Conservation (phyloP, 257 asterid genomes). For the Ballota nigra region DNA sequence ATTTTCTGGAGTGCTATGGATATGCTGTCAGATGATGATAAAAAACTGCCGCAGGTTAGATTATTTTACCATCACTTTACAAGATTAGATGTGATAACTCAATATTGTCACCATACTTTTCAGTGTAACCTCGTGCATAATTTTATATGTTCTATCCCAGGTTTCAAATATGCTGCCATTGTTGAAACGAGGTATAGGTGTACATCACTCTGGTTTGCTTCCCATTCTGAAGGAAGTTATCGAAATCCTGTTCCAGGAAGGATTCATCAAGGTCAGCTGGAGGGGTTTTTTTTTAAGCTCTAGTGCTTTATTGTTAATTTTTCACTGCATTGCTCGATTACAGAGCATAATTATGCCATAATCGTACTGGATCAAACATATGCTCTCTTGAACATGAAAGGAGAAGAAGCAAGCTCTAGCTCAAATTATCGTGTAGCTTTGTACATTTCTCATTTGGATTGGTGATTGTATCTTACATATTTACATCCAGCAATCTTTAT, state of each 20-base stretch:
- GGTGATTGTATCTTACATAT: slow-evolving; percentile 4
- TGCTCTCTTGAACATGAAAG: background rate
- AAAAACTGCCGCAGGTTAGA: slow-evolving; percentile 87
- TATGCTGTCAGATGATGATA: slow-evolving; percentile 97
- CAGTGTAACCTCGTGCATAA: background rate
- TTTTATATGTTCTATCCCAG: slow-evolving; percentile 33
- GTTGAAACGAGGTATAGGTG: slow-evolving; percentile 95
- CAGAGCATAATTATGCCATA: background rate
- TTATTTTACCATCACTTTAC: slow-evolving; percentile 13
- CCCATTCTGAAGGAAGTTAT: slow-evolving; percentile 97
- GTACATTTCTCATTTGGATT: background rate
- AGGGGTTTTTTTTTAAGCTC: background rate
- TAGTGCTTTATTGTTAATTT: slow-evolving; percentile 1
- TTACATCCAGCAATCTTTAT: background rate
- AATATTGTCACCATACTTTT: background rate
- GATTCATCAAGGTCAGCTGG: slow-evolving; percentile 78
- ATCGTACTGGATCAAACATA: background rate
- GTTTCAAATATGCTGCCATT: slow-evolving; percentile 92
- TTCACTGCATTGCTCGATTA: slow-evolving; percentile 17
- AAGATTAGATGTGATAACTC: slow-evolving; percentile 8
- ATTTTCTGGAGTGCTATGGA: slow-evolving; percentile 99
- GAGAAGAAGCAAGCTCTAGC: slow-evolving; percentile 8
- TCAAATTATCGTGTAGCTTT: background rate
- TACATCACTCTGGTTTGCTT: slow-evolving; percentile 98
- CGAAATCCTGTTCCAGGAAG: slow-evolving; percentile 97